phyloP scores from a whole-genome alignment of 2,329 filamentous ascomycete genomes.

The Daldinia sp. region DNA sequence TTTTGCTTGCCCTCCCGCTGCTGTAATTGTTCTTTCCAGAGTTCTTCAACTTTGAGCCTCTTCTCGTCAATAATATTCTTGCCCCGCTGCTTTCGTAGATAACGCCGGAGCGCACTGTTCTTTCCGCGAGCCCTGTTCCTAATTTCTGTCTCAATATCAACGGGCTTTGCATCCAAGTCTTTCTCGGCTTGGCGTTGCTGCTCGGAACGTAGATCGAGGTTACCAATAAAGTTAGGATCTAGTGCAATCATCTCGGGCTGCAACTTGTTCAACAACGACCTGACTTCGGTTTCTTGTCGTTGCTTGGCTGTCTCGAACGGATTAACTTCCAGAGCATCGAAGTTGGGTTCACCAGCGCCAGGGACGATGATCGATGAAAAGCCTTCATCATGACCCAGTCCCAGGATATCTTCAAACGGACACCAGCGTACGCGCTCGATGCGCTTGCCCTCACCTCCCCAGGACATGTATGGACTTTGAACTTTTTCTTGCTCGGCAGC shows the following conservation, averaged over 20 bases:
- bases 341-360: conserved; percentile 96
- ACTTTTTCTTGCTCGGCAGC: conserved; percentile 77
- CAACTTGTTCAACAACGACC: conserved; percentile 89
- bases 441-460: conserved; percentile 84
- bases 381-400: conserved; percentile 82
- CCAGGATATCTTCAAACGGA: conserved; percentile 92
- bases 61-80: conserved; percentile 98
- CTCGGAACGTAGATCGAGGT: conserved; percentile 81
- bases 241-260: conserved; percentile 97
- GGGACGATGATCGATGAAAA: conserved; percentile 92
- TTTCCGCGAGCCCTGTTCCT: conserved; percentile 85
- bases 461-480: conserved; percentile 89
- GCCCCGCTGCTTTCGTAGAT: conserved; percentile 88
- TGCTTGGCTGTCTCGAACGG: conserved; percentile 95
- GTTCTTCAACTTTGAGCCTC: conserved; percentile 83
- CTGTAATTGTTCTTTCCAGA: conserved; percentile 76
- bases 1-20: conserved; percentile 68
- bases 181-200: conserved; percentile 79
- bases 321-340: conserved; percentile 91
- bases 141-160: conserved; percentile 66
- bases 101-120: conserved; percentile 87
- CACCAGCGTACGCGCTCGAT: conserved; percentile 90
- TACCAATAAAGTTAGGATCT: conserved; percentile 90
- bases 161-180: conserved; percentile 76
- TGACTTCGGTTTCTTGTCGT: conserved; percentile 91